Evolutionary conservation across 73 alveolate species (phyloP).

Genomic region (Effrenium voratum): DNA sequence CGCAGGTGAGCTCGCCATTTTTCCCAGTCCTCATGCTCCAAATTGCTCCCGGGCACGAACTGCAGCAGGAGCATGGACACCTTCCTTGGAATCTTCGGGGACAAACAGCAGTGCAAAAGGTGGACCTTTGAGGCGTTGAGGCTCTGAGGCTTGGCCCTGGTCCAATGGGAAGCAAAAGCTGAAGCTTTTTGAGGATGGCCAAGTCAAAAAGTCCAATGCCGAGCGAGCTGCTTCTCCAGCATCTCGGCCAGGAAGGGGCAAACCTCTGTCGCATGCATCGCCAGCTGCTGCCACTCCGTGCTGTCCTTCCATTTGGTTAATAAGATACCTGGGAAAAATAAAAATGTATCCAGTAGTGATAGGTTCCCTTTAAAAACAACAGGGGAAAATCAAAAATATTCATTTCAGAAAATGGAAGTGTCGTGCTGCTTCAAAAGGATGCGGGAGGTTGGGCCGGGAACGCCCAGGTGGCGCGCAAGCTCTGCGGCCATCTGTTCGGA

Average conservation of each 20-base stretch:
- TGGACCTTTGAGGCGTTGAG: background rate
- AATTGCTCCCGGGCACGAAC: constrained; percentile 32
- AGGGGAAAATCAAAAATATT: too few species aligned
- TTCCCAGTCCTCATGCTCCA: too few species aligned
- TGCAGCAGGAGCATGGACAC: constrained; percentile 16
- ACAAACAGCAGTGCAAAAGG: background rate
- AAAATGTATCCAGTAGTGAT: too few species aligned
- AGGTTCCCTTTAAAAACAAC: too few species aligned
- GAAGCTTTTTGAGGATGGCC: too few species aligned
- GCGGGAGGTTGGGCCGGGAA: constrained; percentile 61
- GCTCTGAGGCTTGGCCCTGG: background rate
- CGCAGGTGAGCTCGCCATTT: too few species aligned
- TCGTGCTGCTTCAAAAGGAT: constrained; percentile 54
- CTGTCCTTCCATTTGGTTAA: too few species aligned
- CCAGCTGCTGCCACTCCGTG: constrained; percentile 33
- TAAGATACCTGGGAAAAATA: too few species aligned
- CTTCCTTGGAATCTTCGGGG: background rate
- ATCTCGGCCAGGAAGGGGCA: constrained; percentile 45
- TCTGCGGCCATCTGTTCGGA: constrained; percentile 92
- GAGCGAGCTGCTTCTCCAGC: constrained; percentile 15
- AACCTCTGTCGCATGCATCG: background rate
- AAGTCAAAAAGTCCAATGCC: too few species aligned
- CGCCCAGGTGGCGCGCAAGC: constrained; percentile 65
- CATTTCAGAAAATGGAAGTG: too few species aligned
- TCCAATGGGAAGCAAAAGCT: too few species aligned